Evolutionary conservation across 2,329 filamentous ascomycete species (phyloP), one percentile per base, ranked within the genome.

Genomic region (Rhynchosporium secalis): DNA sequence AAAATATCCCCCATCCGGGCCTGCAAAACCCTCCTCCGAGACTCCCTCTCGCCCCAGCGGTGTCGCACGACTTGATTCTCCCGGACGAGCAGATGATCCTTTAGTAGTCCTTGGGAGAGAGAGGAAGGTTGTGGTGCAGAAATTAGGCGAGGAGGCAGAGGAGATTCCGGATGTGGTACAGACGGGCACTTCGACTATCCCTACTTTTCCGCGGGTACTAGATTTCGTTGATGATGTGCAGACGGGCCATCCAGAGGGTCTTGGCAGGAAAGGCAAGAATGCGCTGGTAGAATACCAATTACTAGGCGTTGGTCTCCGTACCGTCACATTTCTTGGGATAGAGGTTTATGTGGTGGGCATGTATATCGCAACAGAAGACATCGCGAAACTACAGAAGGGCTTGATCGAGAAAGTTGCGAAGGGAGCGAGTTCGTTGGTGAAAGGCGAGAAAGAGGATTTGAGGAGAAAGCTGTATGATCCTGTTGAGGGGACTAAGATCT

Each of bases 341-440:
- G 88, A 96, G 75, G 95, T 99, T 58, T 99, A 99, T 78, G 90
- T 98, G 20, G 90, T 96, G 0, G 95, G 94, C 15, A 86, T 96
- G 70, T 99, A 99, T 78, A 83, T 98, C 31, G 91, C 92, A 31
- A 94, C 89, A 0, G 80, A 87, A 43, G 92, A 96, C 72, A 86
- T 99, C 63, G 86, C 88, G 3, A 81, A 83, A n/a, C 81, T 99
- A 46, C 94, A 98, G 76, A 81, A 84, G 68, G 84, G 86, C 49
- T 82, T 98, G 36, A 84, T 96, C 64, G 87, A 87, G 73, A 86
- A 86, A 65, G 85, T 96, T 70, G 91, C 91, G 73, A 83, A 87
- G 0, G 77, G 86, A 3, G 94, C 93, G 2, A 96, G 91, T 0
- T 92, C 92, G 0, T 82, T 97, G 10, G 90, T 97, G 15, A 82